Conservation (phyloP, 768 basidiomycete species). For the Tricholoma flavovirens region DNA sequence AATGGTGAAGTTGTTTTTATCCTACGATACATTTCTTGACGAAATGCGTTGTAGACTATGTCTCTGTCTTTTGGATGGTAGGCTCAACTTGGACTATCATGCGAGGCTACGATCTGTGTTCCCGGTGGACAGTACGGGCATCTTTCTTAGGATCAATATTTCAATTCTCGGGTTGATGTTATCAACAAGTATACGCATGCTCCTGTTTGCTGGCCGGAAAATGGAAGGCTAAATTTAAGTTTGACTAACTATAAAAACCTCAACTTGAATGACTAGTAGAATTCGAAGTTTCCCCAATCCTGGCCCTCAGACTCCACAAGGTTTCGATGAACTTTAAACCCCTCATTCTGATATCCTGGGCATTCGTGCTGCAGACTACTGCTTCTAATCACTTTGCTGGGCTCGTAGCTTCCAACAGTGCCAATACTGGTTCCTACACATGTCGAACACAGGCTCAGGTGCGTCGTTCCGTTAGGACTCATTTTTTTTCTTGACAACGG, state of each 20-base stretch:
- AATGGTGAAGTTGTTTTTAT: too few species aligned
- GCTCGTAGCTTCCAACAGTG: conserved; percentile 28
- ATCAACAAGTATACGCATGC: not conserved
- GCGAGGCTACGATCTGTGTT: not conserved
- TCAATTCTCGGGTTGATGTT: too few species aligned
- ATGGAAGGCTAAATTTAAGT: not conserved
- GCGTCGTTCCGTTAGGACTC: not conserved
- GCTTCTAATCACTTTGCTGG: conserved; percentile 29
- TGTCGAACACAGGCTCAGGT: conserved; percentile 32
- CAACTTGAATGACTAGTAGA: not conserved
- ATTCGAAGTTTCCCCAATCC: not conserved
- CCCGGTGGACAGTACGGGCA: not conserved
- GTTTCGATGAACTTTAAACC: conserved; percentile 3
- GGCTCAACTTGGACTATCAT: too few species aligned
- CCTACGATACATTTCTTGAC: too few species aligned
- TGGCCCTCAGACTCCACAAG: not conserved
- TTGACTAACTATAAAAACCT: not conserved
- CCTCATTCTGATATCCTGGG: conserved; percentile 6
- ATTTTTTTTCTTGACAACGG: not conserved
- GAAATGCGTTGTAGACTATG: too few species aligned
- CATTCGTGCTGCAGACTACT: conserved; percentile 11
- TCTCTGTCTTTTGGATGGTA: too few species aligned
- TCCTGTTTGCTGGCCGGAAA: too few species aligned
- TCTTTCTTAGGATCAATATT: not conserved
- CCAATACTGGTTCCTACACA: conserved; percentile 22